These are phyloP conservation scores for Penicillium atrosanguineum DNA, from an alignment of 495 filamentous ascomycete genomes.

Conservation along the genomic window DNA sequence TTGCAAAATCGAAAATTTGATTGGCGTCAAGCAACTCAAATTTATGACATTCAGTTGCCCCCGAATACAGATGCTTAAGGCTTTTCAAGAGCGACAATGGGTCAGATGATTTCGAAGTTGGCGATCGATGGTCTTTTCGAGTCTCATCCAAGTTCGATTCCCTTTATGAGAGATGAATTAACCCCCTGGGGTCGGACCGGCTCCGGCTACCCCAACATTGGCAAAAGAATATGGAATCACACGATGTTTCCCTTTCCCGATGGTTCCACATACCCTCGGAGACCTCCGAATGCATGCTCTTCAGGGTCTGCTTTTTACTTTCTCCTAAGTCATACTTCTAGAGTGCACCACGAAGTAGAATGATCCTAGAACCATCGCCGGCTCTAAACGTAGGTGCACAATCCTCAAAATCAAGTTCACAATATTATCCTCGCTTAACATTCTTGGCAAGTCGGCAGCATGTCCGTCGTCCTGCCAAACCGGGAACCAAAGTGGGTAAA, in stretches of 20 bases:
- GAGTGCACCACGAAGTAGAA: not conserved
- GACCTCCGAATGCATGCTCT: not conserved
- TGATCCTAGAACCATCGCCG: not conserved
- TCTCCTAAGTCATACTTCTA: not conserved
- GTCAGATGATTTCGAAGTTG: not conserved
- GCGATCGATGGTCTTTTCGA: not conserved
- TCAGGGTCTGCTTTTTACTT: not conserved
- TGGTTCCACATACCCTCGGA: not conserved
- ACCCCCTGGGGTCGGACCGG: no score
- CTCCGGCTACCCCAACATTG: not conserved
- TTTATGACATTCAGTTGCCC: not conserved
- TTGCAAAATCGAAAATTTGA: no score
- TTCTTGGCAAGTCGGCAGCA: slow-evolving; percentile 8
- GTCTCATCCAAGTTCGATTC: not conserved
- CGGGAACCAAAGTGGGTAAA: slow-evolving; percentile 2
- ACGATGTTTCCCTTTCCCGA: not conserved
- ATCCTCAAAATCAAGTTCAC: not conserved
- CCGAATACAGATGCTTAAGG: no score
- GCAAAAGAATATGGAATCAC: not conserved
- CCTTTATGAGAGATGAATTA: not conserved
- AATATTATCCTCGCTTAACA: slow-evolving; percentile 4
- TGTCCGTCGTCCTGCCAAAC: slow-evolving; percentile 6
- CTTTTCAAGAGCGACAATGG: no score
- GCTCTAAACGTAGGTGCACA: not conserved
- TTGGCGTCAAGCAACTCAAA: no score